These are phyloP conservation scores for Adenanthera pavonina DNA, from an alignment of 306 rosid genomes.

Conservation along the genomic window DNA sequence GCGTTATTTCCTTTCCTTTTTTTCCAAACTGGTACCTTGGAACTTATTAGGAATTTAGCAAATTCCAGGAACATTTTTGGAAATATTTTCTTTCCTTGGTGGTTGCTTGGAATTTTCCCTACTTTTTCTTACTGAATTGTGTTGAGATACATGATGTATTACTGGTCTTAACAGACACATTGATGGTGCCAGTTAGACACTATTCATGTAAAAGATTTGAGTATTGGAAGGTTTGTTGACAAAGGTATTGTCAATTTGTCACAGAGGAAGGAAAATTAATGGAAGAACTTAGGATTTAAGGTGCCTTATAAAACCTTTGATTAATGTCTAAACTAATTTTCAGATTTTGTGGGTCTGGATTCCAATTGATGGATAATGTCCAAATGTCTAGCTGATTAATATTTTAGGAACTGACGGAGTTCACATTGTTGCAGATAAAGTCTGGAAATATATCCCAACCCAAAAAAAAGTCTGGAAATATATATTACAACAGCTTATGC, in stretches of 20 bases:
- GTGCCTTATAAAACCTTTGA: slow-evolving; percentile 23
- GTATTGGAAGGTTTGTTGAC: slow-evolving; percentile 8
- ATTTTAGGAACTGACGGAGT: not conserved
- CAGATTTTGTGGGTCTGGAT: not conserved
- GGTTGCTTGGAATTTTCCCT: too few species aligned
- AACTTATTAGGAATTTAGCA: too few species aligned
- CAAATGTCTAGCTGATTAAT: not conserved
- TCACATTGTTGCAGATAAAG: not conserved
- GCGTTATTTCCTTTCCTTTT: too few species aligned
- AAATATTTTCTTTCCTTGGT: too few species aligned
- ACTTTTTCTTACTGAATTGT: slow-evolving; percentile 11
- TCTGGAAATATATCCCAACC: not conserved
- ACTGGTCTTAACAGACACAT: slow-evolving; percentile 13
- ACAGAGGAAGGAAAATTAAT: slow-evolving; percentile 19
- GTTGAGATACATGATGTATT: slow-evolving; percentile 24
- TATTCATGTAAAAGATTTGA: slow-evolving; percentile 4
- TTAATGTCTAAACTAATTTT: not conserved
- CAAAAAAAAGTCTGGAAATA: not conserved
- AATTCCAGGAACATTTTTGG: too few species aligned
- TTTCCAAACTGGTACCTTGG: too few species aligned
- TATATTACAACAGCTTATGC: not conserved
- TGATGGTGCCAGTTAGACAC: slow-evolving; percentile 23
- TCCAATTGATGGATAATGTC: not conserved
- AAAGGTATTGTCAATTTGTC: slow-evolving; percentile 16
- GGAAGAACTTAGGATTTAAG: slow-evolving; percentile 12